These are phyloP conservation scores for Epichloe hybrida DNA, from an alignment of 2,329 filamentous ascomycete species.

Conservation along the genomic window DNA sequence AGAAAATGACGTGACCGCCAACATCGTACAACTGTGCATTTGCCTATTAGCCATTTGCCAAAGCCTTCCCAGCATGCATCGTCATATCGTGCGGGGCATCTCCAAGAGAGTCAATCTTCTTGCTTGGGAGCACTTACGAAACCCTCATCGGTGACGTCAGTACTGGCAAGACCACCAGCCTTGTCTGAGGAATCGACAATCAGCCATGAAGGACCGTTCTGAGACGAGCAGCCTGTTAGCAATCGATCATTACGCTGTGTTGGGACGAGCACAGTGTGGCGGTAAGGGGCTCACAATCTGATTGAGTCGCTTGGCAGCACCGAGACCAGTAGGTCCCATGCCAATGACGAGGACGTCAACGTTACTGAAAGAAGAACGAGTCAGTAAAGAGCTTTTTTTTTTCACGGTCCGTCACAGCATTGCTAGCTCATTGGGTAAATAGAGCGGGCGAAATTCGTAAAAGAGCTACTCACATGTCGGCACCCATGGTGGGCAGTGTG, in stretches of 20 bases:
- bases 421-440: background rate
- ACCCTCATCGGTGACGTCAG: conserved; percentile 87
- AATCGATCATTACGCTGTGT: conserved; percentile 1
- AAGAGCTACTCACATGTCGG: conserved; percentile 22
- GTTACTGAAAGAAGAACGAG: conserved; percentile 40
- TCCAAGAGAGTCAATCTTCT: background rate
- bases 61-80: background rate
- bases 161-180: conserved; percentile 90
- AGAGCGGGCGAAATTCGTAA: background rate
- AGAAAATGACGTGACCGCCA: conserved; percentile 96
- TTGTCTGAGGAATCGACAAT: conserved; percentile 87
- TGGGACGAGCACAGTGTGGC: conserved; percentile 10
- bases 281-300: conserved; percentile 61
- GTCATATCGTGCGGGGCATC: too few species aligned
- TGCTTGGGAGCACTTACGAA: conserved; percentile 57
- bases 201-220: conserved; percentile 91
- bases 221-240: conserved; percentile 14
- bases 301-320: conserved; percentile 94
- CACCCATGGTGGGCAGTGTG: conserved; percentile 24
- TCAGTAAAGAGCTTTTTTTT: conserved; percentile 12
- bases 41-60: background rate
- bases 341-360: conserved; percentile 97
- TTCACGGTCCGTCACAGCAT: background rate
- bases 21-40: conserved; percentile 83
- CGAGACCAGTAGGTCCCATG: conserved; percentile 91